Evolutionary conservation across 176 grass and related monocot species (phyloP).

Genomic region (Raddia guianensis): DNA sequence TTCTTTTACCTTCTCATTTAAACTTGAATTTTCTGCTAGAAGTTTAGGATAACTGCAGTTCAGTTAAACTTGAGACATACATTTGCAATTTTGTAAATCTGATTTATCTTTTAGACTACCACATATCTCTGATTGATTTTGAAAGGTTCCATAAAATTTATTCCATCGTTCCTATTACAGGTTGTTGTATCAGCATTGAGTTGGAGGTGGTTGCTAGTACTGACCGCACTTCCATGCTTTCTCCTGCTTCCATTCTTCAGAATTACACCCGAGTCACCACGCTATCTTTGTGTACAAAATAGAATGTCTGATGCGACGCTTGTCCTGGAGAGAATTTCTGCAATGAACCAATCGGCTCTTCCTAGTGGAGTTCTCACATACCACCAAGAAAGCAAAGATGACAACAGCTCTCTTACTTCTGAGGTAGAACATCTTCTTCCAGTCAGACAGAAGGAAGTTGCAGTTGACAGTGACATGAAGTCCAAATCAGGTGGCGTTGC

Average conservation of each 20-base stretch:
- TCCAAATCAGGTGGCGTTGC: constrained; percentile 42
- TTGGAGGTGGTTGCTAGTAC: constrained; percentile 79
- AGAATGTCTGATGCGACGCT: constrained; percentile 53
- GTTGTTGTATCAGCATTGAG: constrained; percentile 46
- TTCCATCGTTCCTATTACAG: constrained; percentile 42
- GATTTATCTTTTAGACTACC: neutral
- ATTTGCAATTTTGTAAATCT: neutral
- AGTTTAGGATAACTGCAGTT: neutral
- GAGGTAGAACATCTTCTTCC: constrained; percentile 51
- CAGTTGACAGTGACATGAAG: constrained; percentile 31
- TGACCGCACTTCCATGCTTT: constrained; percentile 73
- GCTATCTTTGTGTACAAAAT: constrained; percentile 71
- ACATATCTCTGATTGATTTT: neutral
- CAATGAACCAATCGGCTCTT: constrained; percentile 49
- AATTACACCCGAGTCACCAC: constrained; percentile 68
- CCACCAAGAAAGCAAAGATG: constrained; percentile 33
- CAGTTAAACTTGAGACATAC: neutral
- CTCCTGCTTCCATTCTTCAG: constrained; percentile 66
- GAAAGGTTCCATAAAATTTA: neutral
- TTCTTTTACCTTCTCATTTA: constrained; percentile 12
- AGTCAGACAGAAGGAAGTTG: constrained; percentile 24
- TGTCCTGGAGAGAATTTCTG: constrained; percentile 74
- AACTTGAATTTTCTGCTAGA: neutral
- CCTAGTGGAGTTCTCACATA: constrained; percentile 71
- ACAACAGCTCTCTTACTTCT: constrained; percentile 28